Evolutionary conservation across 2,329 filamentous ascomycete species (phyloP).

Genomic region (Sarocladiaceae sp.): DNA sequence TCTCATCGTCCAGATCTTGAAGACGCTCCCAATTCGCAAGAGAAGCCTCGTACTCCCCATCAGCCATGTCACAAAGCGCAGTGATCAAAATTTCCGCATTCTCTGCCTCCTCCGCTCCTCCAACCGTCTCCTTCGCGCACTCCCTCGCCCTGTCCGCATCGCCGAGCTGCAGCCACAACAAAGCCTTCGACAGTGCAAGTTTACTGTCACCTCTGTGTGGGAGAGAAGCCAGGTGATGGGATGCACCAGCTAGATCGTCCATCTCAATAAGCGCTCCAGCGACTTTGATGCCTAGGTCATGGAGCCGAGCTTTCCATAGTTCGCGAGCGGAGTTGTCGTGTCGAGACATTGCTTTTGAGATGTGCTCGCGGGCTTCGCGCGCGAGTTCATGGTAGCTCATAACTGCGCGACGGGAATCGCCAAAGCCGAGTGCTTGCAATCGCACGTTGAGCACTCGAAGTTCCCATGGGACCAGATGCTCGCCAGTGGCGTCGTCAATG

Average conservation of each 20-base stretch:
- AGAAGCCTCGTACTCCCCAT: constrained; percentile 67
- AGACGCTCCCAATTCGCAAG: constrained; percentile 56
- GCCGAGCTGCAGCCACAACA: constrained; percentile 76
- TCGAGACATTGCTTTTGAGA: constrained; percentile 40
- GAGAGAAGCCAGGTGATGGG: constrained; percentile 64
- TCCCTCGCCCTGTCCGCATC: constrained; percentile 64
- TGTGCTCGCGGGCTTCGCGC: constrained; percentile 64
- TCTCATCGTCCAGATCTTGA: constrained; percentile 53
- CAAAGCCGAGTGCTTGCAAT: constrained; percentile 80
- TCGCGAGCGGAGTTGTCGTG: constrained; percentile 51
- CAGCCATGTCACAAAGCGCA: constrained; percentile 73
- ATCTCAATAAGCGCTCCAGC: constrained; percentile 73
- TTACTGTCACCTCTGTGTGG: constrained; percentile 32
- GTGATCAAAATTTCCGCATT: constrained; percentile 47
- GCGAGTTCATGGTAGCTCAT: constrained; percentile 90
- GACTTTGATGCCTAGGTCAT: constrained; percentile 68
- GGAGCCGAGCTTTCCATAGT: constrained; percentile 68
- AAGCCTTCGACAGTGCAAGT: constrained; percentile 47
- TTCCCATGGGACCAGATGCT: constrained; percentile 79
- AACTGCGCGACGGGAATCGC: constrained; percentile 77
- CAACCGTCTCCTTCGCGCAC: constrained; percentile 36
- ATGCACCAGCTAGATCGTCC: constrained; percentile 79
- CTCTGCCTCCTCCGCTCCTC: constrained; percentile 22
- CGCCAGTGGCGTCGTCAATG: constrained; percentile 46
- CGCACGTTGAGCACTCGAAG: constrained; percentile 79